phyloP scores from a whole-genome alignment of 1,284 basidiomycete genomes.

The Cystobasidiaceae sp. region DNA sequence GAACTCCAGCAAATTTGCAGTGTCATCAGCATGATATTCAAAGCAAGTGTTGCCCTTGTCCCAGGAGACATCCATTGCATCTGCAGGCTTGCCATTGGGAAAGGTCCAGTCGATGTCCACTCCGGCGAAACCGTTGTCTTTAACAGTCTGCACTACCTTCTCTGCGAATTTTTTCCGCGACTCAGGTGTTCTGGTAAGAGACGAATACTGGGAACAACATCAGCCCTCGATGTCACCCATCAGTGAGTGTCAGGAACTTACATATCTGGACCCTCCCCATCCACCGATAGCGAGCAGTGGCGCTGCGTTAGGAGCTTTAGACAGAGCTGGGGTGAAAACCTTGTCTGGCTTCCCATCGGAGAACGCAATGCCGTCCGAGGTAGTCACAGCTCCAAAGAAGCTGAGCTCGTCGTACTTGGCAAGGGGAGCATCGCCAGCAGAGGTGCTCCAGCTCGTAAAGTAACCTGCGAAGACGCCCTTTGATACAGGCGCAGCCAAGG shows the following conservation, averaged over 20 bases:
- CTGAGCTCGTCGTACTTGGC: conserved; percentile 23
- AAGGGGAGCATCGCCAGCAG: too few species aligned
- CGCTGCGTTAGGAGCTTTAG: not conserved
- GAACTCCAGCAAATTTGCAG: not conserved
- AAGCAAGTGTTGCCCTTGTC: conserved; percentile 12
- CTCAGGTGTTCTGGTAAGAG: not conserved
- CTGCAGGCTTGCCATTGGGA: not conserved
- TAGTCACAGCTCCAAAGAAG: conserved; percentile 5
- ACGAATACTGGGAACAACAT: not conserved
- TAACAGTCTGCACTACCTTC: not conserved
- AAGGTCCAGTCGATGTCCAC: conserved; percentile 13
- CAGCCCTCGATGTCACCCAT: not conserved
- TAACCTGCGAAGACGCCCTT: too few species aligned
- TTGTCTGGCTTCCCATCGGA: not conserved
- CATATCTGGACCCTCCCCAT: not conserved
- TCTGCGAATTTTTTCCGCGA: not conserved
- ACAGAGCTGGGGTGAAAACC: not conserved
- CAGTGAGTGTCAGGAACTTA: not conserved
- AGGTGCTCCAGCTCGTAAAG: too few species aligned
- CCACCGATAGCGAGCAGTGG: not conserved
- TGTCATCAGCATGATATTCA: not conserved
- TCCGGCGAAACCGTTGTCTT: not conserved
- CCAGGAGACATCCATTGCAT: not conserved
- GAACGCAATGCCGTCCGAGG: not conserved
- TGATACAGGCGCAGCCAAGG: too few species aligned